phyloP scores from a whole-genome alignment of 179 eudicot genomes.

The Beta lomatogona region DNA sequence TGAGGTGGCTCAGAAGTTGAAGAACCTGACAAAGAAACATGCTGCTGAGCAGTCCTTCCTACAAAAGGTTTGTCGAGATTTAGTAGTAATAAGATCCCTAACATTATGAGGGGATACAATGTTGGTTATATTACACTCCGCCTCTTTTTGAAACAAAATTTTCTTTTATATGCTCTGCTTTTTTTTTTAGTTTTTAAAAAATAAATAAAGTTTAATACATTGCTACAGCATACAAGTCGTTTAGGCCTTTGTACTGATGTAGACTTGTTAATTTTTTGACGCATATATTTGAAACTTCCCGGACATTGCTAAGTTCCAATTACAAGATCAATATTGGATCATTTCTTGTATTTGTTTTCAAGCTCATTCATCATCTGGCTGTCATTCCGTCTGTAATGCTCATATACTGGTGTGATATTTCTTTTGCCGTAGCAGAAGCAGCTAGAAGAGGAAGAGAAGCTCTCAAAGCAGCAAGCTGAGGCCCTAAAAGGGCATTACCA shows the following conservation, averaged over 20 bases:
- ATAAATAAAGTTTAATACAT: not conserved
- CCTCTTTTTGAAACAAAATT: not conserved
- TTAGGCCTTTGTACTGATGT: not conserved
- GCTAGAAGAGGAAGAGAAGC: conserved; percentile 60
- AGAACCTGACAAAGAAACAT: conserved; percentile 46
- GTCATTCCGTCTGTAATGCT: conserved; percentile 1
- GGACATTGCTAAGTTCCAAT: not conserved
- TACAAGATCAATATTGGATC: not conserved
- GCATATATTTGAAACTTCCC: not conserved
- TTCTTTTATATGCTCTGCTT: too few species aligned
- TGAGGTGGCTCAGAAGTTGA: conserved; percentile 51
- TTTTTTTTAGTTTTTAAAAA: too few species aligned
- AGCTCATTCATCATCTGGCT: not conserved
- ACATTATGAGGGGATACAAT: not conserved
- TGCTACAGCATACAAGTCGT: not conserved
- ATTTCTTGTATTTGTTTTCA: not conserved
- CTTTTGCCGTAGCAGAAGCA: conserved; percentile 43
- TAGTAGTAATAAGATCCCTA: too few species aligned
- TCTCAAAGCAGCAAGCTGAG: conserved; percentile 55
- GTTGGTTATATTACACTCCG: not conserved
- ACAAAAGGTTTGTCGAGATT: conserved; percentile 39
- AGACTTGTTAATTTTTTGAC: not conserved
- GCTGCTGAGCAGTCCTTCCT: conserved; percentile 46
- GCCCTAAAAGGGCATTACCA: conserved; percentile 47
- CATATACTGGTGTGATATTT: not conserved